Conservation (phyloP, 2,329 filamentous ascomycete species). For the Fusarium hainanense region DNA sequence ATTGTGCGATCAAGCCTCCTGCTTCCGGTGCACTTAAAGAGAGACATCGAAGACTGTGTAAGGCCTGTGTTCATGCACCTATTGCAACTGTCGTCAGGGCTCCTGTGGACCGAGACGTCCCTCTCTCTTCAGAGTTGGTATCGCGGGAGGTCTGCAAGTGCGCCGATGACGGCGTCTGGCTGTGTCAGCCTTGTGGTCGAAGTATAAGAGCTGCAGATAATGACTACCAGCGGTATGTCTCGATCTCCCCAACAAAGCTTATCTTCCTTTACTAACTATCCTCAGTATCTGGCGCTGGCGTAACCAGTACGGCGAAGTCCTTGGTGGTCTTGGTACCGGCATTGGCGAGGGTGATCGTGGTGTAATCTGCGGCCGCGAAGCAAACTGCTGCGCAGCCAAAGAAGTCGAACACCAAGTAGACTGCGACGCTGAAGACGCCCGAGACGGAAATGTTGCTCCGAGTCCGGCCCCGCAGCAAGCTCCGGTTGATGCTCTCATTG, state of each 20-base stretch:
- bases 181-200: slow-evolving; percentile 86
- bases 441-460: slow-evolving; percentile 52
- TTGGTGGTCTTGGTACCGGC: slow-evolving; percentile 83
- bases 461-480: slow-evolving; percentile 32
- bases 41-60: slow-evolving; percentile 84
- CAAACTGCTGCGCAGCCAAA: slow-evolving; percentile 78
- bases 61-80: slow-evolving; percentile 77
- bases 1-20: slow-evolving; percentile 88
- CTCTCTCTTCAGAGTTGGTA: slow-evolving; percentile 67
- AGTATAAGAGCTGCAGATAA: slow-evolving; percentile 70
- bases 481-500: slow-evolving; percentile 45
- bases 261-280: slow-evolving; percentile 14
- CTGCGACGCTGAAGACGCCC: slow-evolving; percentile 81
- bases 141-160: slow-evolving; percentile 66
- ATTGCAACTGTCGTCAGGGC: slow-evolving; percentile 66
- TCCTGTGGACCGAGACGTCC: slow-evolving; percentile 55
- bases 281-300: slow-evolving; percentile 87
- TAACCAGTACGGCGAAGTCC: slow-evolving; percentile 82
- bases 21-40: slow-evolving; percentile 73
- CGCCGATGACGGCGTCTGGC: slow-evolving; percentile 73
- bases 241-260: too few relatives aligned
- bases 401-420: slow-evolving; percentile 87
- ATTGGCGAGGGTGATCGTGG: slow-evolving; percentile 90
- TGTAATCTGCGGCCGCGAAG: slow-evolving; percentile 85
- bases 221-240: slow-evolving; percentile 66